Conservation (phyloP, 805 yeast genomes). For the Metschnikowia drakensbergensis region DNA sequence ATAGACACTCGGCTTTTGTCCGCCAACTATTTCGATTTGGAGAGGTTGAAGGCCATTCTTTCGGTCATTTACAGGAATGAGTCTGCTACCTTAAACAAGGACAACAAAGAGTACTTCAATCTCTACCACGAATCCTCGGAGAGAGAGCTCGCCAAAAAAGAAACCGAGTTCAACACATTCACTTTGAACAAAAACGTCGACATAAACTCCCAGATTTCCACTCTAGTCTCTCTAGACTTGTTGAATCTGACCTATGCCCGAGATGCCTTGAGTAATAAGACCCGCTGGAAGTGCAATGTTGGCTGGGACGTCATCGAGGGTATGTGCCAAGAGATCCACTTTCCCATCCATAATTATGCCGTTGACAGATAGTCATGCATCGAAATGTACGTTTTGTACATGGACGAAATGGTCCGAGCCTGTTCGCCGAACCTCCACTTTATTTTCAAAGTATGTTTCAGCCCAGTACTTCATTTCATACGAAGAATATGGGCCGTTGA, state of each 20-base stretch:
- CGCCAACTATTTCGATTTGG: constrained; percentile 74
- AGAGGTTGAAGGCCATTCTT: constrained; percentile 74
- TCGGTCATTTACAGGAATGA: constrained; percentile 59
- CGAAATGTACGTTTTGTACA: constrained; percentile 24
- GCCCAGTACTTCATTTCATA: constrained; percentile 58
- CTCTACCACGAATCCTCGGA: constrained; percentile 33
- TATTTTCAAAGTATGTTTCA: constrained; percentile 43
- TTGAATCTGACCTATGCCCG: constrained; percentile 38
- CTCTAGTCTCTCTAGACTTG: constrained; percentile 52
- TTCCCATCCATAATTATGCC: constrained; percentile 64
- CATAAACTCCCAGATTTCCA: constrained; percentile 55
- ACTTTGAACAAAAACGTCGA: constrained; percentile 43
- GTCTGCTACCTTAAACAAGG: constrained; percentile 26
- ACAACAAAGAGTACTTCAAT: constrained; percentile 20
- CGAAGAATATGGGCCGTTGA: constrained; percentile 48
- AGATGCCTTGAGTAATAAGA: constrained; percentile 61
- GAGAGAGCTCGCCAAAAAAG: constrained; percentile 28
- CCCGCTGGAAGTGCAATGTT: constrained; percentile 76
- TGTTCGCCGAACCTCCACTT: constrained; percentile 39
- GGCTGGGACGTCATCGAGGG: constrained; percentile 60
- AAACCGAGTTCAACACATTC: constrained; percentile 33
- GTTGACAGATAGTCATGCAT: constrained; percentile 25
- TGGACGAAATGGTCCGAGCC: constrained; percentile 24
- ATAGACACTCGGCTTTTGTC: constrained; percentile 60
- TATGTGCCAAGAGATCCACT: constrained; percentile 59